Evolutionary conservation across 2,329 filamentous ascomycete genomes (phyloP).

Genomic region (Seiridium unicorne): DNA sequence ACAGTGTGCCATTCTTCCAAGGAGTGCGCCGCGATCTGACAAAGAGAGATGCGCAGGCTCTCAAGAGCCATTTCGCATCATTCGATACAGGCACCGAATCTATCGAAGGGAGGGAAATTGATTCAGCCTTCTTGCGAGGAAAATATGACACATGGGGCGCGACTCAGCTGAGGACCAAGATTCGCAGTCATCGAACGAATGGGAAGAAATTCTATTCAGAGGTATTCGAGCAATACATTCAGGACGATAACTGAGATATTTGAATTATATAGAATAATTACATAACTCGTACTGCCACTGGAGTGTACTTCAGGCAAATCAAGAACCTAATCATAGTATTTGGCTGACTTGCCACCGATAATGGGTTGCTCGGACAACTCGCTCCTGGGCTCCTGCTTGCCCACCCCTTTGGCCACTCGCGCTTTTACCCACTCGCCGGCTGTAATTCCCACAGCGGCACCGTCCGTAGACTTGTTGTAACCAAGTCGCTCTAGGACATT

Average conservation of each 20-base stretch:
- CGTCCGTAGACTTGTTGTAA: slow-evolving; percentile 23
- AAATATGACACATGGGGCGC: slow-evolving; percentile 55
- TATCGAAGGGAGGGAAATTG: slow-evolving; percentile 35
- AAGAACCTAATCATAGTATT: slow-evolving; percentile 28
- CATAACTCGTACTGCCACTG: too few relatives aligned
- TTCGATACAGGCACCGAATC: slow-evolving; percentile 25
- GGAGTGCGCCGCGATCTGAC: slow-evolving; percentile 46
- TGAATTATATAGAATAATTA: too few relatives aligned
- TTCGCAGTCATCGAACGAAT: slow-evolving; percentile 48
- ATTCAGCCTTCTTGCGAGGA: slow-evolving; percentile 48
- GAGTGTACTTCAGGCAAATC: too few relatives aligned
- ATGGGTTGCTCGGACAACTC: slow-evolving; percentile 26
- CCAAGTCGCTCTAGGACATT: slow-evolving; percentile 30
- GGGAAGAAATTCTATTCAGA: slow-evolving; percentile 44
- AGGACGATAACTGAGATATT: slow-evolving; percentile 27
- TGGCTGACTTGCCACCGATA: slow-evolving; percentile 28
- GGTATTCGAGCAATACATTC: slow-evolving; percentile 46
- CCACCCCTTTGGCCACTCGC: slow-evolving; percentile 22
- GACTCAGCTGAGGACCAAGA: slow-evolving; percentile 51
- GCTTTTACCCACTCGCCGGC: slow-evolving; percentile 35
- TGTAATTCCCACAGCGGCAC: slow-evolving; percentile 26
- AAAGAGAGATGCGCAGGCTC: slow-evolving; percentile 35
- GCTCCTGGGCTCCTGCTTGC: slow-evolving; percentile 20
- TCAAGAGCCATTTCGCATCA: slow-evolving; percentile 35
- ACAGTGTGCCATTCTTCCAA: slow-evolving; percentile 47